Conservation (phyloP, 2,329 filamentous ascomycete genomes). For the Emericellopsis cladophorae region DNA sequence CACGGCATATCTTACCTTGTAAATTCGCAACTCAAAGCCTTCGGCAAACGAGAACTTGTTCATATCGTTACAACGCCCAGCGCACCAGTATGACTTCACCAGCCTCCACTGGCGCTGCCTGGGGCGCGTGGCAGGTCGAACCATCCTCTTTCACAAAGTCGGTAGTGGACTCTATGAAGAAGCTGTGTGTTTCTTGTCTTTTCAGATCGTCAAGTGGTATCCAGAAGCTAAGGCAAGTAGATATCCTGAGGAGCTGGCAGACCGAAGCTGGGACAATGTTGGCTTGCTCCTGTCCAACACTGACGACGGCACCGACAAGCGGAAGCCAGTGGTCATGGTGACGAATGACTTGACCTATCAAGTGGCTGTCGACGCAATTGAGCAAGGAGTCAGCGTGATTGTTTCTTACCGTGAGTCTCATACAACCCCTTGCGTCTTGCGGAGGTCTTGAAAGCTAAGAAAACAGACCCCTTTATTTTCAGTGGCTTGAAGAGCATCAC, state of each 20-base stretch:
- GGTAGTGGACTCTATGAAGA: constrained; percentile 71
- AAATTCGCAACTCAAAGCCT: neutral
- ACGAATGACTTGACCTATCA: constrained; percentile 84
- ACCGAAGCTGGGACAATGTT: constrained; percentile 93
- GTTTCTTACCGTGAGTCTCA: constrained; percentile 65
- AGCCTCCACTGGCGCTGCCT: constrained; percentile 11
- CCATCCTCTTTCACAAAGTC: constrained; percentile 30
- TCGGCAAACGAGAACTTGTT: neutral
- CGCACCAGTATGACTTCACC: neutral
- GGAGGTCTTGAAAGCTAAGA: neutral
- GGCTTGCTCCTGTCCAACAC: constrained; percentile 53
- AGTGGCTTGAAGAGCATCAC: constrained; percentile 81
- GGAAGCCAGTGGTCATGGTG: constrained; percentile 31
- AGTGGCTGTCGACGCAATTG: constrained; percentile 83
- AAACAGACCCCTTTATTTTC: constrained; percentile 82
- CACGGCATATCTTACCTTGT: too few species aligned
- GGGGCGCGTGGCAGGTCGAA: constrained; percentile 26
- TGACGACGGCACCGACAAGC: constrained; percentile 13
- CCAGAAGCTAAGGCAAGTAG: constrained; percentile 25
- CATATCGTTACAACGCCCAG: neutral
- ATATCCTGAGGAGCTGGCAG: constrained; percentile 81
- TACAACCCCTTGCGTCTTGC: neutral
- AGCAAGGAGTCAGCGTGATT: constrained; percentile 62
- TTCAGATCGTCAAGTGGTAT: neutral
- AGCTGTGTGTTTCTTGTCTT: constrained; percentile 44